Conservation (phyloP, 2,329 filamentous ascomycete genomes). For the Teratosphaeria gauchensis region DNA sequence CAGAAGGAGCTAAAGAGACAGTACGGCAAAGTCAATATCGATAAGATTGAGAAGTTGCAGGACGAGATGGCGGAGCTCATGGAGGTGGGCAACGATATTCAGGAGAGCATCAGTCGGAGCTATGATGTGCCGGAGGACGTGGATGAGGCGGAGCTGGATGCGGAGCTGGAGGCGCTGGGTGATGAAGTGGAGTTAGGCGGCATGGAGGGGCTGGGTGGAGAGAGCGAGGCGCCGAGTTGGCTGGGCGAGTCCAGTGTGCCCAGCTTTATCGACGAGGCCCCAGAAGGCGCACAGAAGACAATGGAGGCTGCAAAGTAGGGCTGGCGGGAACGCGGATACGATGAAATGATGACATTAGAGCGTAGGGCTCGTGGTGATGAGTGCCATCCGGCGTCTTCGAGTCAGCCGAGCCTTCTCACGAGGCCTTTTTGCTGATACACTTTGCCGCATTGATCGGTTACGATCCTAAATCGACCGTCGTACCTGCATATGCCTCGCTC, state of each 20-base stretch:
- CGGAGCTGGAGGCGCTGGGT: slow-evolving; percentile 86
- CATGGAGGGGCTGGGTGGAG: slow-evolving; percentile 46
- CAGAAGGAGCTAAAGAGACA: slow-evolving; percentile 87
- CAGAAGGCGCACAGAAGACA: slow-evolving; percentile 27
- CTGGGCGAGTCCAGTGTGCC: slow-evolving; percentile 67
- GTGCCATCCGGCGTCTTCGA: too few relatives aligned
- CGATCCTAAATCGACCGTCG: too few relatives aligned
- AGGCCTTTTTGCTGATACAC: too few relatives aligned
- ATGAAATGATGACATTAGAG: neutral
- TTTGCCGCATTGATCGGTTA: too few relatives aligned
- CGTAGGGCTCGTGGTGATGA: too few relatives aligned
- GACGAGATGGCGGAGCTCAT: slow-evolving; percentile 98
- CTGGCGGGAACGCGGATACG: neutral
- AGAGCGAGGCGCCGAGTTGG: slow-evolving; percentile 63
- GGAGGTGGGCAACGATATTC: slow-evolving; percentile 96
- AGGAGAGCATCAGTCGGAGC: slow-evolving; percentile 80
- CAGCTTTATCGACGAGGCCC: slow-evolving; percentile 88
- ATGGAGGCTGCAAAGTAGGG: neutral
- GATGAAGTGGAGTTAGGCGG: slow-evolving; percentile 83
- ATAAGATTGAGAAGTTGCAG: slow-evolving; percentile 95
- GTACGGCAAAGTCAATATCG: slow-evolving; percentile 94
- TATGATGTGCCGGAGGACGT: slow-evolving; percentile 97
- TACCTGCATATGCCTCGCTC: too few relatives aligned
- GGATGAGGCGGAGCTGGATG: slow-evolving; percentile 91
- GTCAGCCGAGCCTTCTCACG: too few relatives aligned